phyloP scores from a whole-genome alignment of 345 rosid genomes.

The Sisymbrium irio region DNA sequence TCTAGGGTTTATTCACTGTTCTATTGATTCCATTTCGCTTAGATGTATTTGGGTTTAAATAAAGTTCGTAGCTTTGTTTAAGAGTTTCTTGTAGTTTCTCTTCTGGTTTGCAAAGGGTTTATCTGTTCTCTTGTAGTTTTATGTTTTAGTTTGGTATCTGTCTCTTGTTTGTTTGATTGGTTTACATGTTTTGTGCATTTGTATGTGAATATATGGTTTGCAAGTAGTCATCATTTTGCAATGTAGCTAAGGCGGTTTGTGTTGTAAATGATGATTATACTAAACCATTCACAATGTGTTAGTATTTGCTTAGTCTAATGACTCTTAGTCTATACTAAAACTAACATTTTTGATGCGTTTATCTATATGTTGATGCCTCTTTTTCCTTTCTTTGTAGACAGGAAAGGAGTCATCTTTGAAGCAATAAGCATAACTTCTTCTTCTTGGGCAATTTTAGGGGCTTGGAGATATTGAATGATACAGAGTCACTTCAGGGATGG shows the following conservation, averaged over 20 bases:
- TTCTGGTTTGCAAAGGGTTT: background rate
- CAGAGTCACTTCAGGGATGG: slow-evolving; percentile 39
- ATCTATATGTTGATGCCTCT: background rate
- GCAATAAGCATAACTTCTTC: background rate
- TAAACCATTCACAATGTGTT: background rate
- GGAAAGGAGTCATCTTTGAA: slow-evolving; percentile 4
- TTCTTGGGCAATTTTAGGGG: too few relatives aligned
- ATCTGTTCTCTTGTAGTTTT: background rate
- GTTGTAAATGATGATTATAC: background rate
- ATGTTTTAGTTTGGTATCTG: background rate
- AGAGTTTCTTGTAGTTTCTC: background rate
- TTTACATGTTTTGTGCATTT: background rate
- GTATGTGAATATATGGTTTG: too few relatives aligned
- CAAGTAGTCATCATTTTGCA: too few relatives aligned
- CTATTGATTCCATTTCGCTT: too few relatives aligned
- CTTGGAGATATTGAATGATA: slow-evolving; percentile 3
- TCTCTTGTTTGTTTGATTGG: background rate
- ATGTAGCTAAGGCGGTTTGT: background rate
- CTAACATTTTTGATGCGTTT: background rate
- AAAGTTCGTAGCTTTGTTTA: background rate
- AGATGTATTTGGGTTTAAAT: too few relatives aligned
- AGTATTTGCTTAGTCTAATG: background rate
- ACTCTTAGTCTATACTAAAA: background rate
- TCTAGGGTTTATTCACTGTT: too few relatives aligned
- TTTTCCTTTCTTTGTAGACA: background rate